phyloP scores from a whole-genome alignment of 371 early-diverging fungal genomes.

The Mortierella sp. region DNA sequence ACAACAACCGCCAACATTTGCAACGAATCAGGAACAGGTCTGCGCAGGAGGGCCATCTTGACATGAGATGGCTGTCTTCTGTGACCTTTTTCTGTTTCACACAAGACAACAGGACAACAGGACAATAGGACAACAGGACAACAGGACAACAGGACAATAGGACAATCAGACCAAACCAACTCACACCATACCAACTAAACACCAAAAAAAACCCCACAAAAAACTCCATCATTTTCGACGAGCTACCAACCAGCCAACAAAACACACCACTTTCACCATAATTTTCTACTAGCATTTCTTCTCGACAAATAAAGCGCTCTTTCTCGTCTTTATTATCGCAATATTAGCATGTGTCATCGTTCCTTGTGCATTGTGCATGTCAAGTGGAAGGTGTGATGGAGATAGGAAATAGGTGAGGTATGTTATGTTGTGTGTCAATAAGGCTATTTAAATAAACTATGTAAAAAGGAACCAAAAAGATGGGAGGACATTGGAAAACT shows the following conservation, averaged over 20 bases:
- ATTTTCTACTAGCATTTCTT: neutral
- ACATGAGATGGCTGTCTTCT: neutral
- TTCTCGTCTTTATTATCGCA: neutral
- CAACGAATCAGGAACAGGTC: neutral
- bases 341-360: neutral
- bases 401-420: neutral
- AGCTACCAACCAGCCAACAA: neutral
- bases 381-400: neutral
- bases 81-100: neutral
- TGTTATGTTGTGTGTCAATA: slow-evolving; percentile 4
- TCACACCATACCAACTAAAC: neutral
- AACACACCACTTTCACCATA: neutral
- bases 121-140: neutral
- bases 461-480: neutral
- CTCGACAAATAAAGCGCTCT: neutral
- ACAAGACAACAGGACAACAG: neutral
- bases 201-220: neutral
- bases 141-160: neutral
- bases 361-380: neutral
- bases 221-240: neutral
- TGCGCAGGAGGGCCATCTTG: neutral
- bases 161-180: neutral
- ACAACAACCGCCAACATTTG: neutral
- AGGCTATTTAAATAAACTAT: neutral
- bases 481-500: no score